Percentiles rank a stretch among this genome's conserved stretches.
Evolutionary conservation across 257 asterid species (phyloP).

Genomic region (Primulina eburnea): DNA sequence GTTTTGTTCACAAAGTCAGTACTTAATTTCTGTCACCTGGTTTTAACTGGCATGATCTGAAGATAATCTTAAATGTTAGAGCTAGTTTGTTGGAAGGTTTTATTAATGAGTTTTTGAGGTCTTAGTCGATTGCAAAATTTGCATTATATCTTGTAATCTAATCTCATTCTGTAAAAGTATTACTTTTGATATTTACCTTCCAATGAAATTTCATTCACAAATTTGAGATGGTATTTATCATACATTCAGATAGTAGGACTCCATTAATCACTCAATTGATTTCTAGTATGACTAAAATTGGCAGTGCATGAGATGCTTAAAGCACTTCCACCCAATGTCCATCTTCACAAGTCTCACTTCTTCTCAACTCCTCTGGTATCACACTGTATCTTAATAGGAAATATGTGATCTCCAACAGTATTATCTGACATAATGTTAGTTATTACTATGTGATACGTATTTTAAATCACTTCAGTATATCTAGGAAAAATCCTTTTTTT

Average conservation of each 20-base stretch:
- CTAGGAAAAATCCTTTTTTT: not conserved
- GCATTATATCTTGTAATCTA: not conserved
- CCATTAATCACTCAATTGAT: not conserved
- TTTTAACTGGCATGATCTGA: not conserved
- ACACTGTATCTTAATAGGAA: not conserved
- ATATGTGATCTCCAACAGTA: too few species aligned
- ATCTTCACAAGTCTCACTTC: not conserved
- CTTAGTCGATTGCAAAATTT: not conserved
- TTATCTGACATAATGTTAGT: not conserved
- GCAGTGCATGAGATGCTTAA: not conserved
- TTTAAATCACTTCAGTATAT: too few species aligned
- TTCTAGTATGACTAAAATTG: not conserved
- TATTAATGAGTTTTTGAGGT: constrained; percentile 3
- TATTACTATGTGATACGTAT: too few species aligned
- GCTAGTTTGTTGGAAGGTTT: not conserved
- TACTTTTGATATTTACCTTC: not conserved
- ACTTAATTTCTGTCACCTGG: not conserved
- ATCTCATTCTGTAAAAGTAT: not conserved
- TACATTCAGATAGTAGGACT: not conserved
- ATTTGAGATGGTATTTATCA: not conserved
- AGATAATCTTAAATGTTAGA: not conserved
- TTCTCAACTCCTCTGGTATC: not conserved
- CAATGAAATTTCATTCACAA: not conserved
- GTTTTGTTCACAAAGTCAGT: constrained; percentile 3
- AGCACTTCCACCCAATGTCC: not conserved